These are phyloP conservation scores for Wickerhamiella australiensis DNA, from an alignment of 805 yeast genomes.

Conservation along the genomic window DNA sequence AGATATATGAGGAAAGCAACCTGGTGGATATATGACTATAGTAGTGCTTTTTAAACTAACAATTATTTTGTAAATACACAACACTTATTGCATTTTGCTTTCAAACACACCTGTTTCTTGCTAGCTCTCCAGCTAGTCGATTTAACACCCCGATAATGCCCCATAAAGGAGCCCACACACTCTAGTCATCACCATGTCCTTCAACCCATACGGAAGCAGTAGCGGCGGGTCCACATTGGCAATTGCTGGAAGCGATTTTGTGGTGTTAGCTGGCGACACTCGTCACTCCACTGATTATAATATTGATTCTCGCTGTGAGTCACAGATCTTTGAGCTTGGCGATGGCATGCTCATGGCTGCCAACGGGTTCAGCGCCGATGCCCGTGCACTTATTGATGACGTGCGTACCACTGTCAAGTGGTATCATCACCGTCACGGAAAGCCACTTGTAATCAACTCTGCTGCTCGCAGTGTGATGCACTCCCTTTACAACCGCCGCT, in stretches of 20 bases:
- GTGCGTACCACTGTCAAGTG: slow-evolving; percentile 47
- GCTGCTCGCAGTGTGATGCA: slow-evolving; percentile 91
- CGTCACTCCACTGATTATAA: slow-evolving; percentile 89
- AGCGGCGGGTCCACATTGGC: slow-evolving; percentile 97
- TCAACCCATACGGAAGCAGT: slow-evolving; percentile 28
- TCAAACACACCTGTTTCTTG: too few species aligned
- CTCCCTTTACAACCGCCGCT: slow-evolving; percentile 78
- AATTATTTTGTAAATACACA: too few species aligned
- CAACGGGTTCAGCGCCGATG: slow-evolving; percentile 95
- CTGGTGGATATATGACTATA: too few species aligned
- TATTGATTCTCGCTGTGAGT: slow-evolving; percentile 85
- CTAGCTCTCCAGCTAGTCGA: too few species aligned
- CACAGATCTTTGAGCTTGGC: slow-evolving; percentile 79
- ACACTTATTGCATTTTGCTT: too few species aligned
- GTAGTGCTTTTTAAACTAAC: too few species aligned
- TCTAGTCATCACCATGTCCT: slow-evolving; percentile 13
- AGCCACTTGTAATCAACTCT: slow-evolving; percentile 50
- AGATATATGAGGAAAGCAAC: too few species aligned
- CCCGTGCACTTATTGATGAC: slow-evolving; percentile 66
- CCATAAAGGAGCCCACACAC: background rate
- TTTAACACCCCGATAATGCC: background rate
- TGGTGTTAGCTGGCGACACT: slow-evolving; percentile 96
- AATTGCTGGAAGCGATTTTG: slow-evolving; percentile 95
- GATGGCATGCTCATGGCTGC: slow-evolving; percentile 81
- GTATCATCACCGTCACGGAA: slow-evolving; percentile 86